Evolutionary conservation across 345 rosid species (phyloP), one percentile per base, ranked within the genome.

Genomic region (Noccaea bulbosa): DNA sequence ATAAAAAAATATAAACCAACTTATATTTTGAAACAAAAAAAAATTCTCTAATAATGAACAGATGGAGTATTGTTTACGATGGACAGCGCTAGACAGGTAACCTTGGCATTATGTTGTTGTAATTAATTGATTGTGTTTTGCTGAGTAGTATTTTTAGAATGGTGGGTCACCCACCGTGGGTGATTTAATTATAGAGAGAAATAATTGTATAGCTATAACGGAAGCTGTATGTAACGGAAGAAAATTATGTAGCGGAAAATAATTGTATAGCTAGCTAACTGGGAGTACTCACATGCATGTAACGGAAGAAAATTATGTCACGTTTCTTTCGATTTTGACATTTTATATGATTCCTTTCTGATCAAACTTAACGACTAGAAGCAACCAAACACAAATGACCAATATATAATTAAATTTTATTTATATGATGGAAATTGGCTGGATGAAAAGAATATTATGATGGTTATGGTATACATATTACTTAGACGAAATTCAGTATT

Each of bases 201-300:
- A n/a, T n/a, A n/a, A n/a, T n/a, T n/a, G n/a, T n/a, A n/a, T n/a
- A n/a, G n/a, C n/a, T n/a, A n/a, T n/a, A n/a, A n/a, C n/a, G n/a
- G n/a, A n/a, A n/a, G n/a, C n/a, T n/a, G n/a, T n/a, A n/a, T n/a
- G n/a, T n/a, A n/a, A n/a, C n/a, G n/a, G n/a, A n/a, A n/a, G n/a
- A n/a, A n/a, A n/a, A n/a, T n/a, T n/a, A n/a, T n/a, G n/a, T n/a
- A n/a, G n/a, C n/a, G n/a, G n/a, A n/a, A n/a, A n/a, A n/a, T n/a
- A n/a, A n/a, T n/a, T n/a, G n/a, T n/a, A n/a, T n/a, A n/a, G n/a
- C n/a, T n/a, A n/a, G n/a, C n/a, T n/a, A n/a, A n/a, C n/a, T n/a
- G n/a, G 12, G 33, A 32, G 67, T 72, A 48, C 16, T 39, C 67
- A 57, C 77, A 65, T 65, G 72, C 77, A 65, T 65, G 72, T 20